phyloP scores from a whole-genome alignment of 805 yeast species.

The Yarrowia divulgata region DNA sequence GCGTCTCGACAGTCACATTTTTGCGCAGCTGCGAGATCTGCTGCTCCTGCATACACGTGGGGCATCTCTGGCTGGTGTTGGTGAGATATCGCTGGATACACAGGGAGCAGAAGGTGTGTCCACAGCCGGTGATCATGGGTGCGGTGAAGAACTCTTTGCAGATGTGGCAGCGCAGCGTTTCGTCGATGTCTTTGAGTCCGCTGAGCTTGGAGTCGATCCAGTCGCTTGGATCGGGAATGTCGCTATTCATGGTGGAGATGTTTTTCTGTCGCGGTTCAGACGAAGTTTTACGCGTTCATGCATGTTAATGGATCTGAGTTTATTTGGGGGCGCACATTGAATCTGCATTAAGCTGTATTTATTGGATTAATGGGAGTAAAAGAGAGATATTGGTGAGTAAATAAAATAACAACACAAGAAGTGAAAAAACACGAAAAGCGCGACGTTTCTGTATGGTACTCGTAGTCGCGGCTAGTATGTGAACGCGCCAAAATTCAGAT shows the following conservation, averaged over 20 bases:
- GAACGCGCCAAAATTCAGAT: no score
- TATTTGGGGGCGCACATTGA: background rate
- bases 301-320: conserved; percentile 19
- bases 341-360: no score
- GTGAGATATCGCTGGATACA: conserved; percentile 79
- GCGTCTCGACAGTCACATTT: conserved; percentile 74
- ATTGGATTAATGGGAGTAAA: background rate
- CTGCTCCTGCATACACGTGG: conserved; percentile 74
- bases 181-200: conserved; percentile 65
- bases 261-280: background rate
- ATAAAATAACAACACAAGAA: background rate
- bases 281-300: conserved; percentile 33
- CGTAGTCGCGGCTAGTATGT: no score
- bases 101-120: conserved; percentile 87
- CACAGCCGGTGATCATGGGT: conserved; percentile 85
- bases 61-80: conserved; percentile 67
- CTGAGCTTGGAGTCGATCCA: conserved; percentile 67
- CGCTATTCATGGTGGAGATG: conserved; percentile 20
- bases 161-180: conserved; percentile 79
- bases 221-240: conserved; percentile 70
- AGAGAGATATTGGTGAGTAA: no score
- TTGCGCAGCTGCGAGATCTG: conserved; percentile 73
- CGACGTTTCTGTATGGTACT: no score
- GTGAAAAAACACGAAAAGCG: no score
- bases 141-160: conserved; percentile 83